These are phyloP conservation scores for Gilbertella persicaria DNA, from an alignment of 371 early-diverging fungal genomes.

Conservation along the genomic window DNA sequence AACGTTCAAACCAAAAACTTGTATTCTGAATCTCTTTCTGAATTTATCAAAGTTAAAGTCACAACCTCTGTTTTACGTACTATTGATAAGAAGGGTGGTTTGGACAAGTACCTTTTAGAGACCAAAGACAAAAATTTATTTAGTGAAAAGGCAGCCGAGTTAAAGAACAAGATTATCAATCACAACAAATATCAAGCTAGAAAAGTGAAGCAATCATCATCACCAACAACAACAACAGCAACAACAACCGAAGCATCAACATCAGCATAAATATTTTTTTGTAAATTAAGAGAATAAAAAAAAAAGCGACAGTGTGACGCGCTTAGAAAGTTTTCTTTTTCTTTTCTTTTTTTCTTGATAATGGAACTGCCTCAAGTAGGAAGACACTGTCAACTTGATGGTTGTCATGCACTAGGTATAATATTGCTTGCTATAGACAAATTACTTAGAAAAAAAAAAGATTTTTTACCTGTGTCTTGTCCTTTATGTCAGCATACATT, in stretches of 20 bases:
- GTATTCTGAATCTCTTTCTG: conserved; percentile 67
- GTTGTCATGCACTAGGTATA: conserved; percentile 32
- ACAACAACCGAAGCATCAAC: background rate
- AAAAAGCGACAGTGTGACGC: background rate
- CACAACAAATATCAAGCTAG: conserved; percentile 12
- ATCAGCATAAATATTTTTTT: background rate
- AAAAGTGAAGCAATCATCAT: background rate
- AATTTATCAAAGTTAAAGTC: conserved; percentile 63
- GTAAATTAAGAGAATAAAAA: background rate
- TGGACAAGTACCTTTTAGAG: conserved; percentile 76
- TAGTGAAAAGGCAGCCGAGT: conserved; percentile 51
- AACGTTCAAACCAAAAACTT: conserved; percentile 75
- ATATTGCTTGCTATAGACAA: background rate
- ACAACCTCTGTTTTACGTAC: conserved; percentile 76
- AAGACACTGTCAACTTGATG: conserved; percentile 25
- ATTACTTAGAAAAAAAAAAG: background rate
- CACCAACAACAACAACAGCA: background rate
- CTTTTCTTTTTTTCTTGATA: conserved; percentile 2
- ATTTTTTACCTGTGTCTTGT: conserved; percentile 39
- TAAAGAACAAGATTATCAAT: conserved; percentile 20
- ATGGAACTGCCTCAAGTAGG: conserved; percentile 47
- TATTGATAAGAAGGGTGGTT: conserved; percentile 86
- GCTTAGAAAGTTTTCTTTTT: no score
- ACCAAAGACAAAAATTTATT: conserved; percentile 69
- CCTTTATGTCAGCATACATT: conserved; percentile 30